A percentile compares a stretch with the other conserved stretches of the same genome.
Conservation (phyloP, 2,329 filamentous ascomycete species). For the Tolypocladium album region DNA sequence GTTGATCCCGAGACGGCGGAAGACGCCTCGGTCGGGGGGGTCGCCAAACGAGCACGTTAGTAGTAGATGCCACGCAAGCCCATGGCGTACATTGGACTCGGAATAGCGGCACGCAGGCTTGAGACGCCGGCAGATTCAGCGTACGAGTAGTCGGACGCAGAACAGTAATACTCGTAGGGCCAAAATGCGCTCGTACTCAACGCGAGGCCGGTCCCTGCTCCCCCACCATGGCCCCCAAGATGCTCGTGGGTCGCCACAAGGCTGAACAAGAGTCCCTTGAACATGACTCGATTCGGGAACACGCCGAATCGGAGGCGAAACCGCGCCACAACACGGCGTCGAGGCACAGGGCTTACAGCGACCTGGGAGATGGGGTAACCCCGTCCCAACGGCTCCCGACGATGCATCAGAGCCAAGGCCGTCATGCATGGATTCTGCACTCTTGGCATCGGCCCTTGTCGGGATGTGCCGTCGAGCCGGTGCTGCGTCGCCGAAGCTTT, state of each 20-base stretch:
- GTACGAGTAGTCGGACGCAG: neutral
- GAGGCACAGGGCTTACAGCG: neutral
- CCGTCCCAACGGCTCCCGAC: neutral
- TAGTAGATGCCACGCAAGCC: no score
- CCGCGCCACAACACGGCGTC: neutral
- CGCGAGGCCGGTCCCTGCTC: neutral
- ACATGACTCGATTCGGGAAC: neutral
- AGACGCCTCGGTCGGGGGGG: no score
- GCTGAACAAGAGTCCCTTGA: neutral
- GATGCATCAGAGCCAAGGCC: neutral
- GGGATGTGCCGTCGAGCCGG: neutral
- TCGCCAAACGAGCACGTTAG: no score
- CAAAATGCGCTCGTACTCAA: neutral
- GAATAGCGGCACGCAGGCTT: neutral
- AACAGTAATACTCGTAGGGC: no score
- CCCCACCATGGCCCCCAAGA: neutral
- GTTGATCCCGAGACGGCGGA: no score
- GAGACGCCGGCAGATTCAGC: neutral
- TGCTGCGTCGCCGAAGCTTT: neutral
- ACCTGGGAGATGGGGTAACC: neutral
- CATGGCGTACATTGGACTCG: neutral
- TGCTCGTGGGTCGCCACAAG: neutral
- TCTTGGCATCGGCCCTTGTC: neutral
- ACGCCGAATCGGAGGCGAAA: neutral
- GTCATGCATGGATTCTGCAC: neutral